Evolutionary conservation across 495 filamentous ascomycete species (phyloP), one percentile per base, ranked within the genome.

Genomic region (Penicillium herquei): DNA sequence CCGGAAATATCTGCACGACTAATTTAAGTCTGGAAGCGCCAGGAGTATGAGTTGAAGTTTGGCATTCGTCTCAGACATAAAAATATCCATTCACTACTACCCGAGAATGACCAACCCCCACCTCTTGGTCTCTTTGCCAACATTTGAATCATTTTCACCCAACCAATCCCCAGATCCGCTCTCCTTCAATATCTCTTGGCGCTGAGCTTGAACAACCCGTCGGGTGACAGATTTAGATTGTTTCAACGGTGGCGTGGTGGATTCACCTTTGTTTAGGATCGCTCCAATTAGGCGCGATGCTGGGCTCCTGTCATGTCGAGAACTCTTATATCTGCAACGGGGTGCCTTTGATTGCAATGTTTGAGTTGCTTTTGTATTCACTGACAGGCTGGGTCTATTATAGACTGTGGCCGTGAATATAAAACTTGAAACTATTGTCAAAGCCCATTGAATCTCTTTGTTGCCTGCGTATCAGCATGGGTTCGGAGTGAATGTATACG

Each of bases 281-380:
- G 41, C 55, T 49, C 61, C 52, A 66, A 55, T 59, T 52, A 64
- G 41, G 30, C 42, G 39, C 55, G 18, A 47, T 34, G 12, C 9
- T 26, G 33, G 37, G 42, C 47, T 53, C 14, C 21, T 14, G 45
- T 34, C 26, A 52, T 52, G 39, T 17, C 26, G 14, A 33, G 8
- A 4, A 42, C 10, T 47, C 52, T 40, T 61, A 61, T 59, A 66
- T 61, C 47, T 66, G 61, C 42, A 44, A 61, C 64, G 26, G 26
- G 14, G 16, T 44, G 44, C 51, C 51, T n/a, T 50, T 26, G 39
- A 46, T 16, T 14, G 16, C 31, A 31, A 31, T 34, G 21, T 37
- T 14, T 31, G 40, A 40, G 7, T 42, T 40, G 35, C 35, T 35
- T 53, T 49, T 48, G 31, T 60, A 42, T 49, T 40, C 32, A 44